These are phyloP conservation scores for Colletotrichum godetiae DNA, from an alignment of 2,329 filamentous ascomycete genomes.

Conservation along the genomic window DNA sequence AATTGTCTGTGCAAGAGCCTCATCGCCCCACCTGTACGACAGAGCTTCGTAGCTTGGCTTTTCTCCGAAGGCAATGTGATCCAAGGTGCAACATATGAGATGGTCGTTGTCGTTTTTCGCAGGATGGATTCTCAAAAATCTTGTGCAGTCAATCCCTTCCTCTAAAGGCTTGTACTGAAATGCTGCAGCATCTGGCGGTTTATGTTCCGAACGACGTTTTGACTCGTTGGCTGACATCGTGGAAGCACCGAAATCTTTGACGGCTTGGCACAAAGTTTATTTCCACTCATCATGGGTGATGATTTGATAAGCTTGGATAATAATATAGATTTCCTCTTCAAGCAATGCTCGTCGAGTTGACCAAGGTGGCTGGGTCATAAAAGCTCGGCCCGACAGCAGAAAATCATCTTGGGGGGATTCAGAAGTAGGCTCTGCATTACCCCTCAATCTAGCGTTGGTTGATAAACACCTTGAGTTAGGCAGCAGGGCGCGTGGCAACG, in stretches of 20 bases:
- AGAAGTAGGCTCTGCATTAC: background rate
- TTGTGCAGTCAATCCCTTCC: background rate
- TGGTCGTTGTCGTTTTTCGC: background rate
- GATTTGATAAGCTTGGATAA: background rate
- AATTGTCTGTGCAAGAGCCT: no score
- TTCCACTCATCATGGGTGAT: background rate
- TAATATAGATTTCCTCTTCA: no score
- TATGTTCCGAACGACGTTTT: background rate
- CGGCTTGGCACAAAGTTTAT: background rate
- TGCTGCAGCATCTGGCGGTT: background rate
- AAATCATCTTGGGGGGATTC: background rate
- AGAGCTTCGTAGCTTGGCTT: background rate
- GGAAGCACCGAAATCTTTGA: background rate
- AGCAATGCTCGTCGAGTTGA: background rate
- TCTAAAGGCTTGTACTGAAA: background rate
- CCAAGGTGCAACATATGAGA: background rate
- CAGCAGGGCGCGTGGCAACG: background rate
- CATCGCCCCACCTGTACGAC: background rate
- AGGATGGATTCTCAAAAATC: background rate
- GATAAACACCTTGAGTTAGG: background rate
- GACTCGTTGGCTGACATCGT: background rate
- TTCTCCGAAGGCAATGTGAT: background rate
- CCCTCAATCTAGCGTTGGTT: background rate
- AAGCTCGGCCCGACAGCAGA: accelerated
- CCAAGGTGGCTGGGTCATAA: background rate